Conservation (phyloP, 352 stramenopile species). For the Thraustochytrium striatum region DNA sequence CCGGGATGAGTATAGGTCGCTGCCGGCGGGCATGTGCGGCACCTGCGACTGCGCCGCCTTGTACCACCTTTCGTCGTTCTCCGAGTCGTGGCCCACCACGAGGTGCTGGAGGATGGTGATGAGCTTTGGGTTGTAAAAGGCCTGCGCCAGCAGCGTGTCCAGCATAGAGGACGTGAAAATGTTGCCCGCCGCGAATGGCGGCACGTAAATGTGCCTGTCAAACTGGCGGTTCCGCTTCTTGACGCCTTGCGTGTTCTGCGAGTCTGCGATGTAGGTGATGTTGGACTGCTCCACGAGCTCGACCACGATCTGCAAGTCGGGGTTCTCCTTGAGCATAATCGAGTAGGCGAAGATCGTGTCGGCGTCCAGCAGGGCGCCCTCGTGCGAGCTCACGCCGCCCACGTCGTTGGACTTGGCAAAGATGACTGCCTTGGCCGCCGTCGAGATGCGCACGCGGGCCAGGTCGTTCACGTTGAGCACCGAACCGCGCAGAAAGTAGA, state of each 20-base stretch:
- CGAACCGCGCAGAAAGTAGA: slow-evolving; percentile 47
- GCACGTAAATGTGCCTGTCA: slow-evolving; percentile 36
- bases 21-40: not conserved
- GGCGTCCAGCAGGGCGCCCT: slow-evolving; percentile 17
- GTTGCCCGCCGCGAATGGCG: slow-evolving; percentile 22
- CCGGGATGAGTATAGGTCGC: slow-evolving; percentile 35
- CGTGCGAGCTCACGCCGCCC: not conserved
- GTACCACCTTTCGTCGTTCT: not conserved
- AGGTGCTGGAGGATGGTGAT: slow-evolving; percentile 46
- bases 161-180: slow-evolving; percentile 39
- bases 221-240: slow-evolving; percentile 10
- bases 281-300: slow-evolving; percentile 27
- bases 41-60: not conserved
- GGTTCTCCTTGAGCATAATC: slow-evolving; percentile 29
- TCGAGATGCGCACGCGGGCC: not conserved
- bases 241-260: slow-evolving; percentile 12
- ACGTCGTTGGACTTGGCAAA: slow-evolving; percentile 31
- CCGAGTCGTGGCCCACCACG: not conserved
- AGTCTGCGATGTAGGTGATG: slow-evolving; percentile 35
- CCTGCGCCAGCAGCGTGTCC: slow-evolving; percentile 45
- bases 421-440: slow-evolving; percentile 3
- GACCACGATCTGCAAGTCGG: slow-evolving; percentile 9
- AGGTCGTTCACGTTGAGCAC: slow-evolving; percentile 41
- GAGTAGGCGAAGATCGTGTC: slow-evolving; percentile 48
- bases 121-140: slow-evolving; percentile 50